Evolutionary conservation across 176 grass and related monocot genomes (phyloP), one percentile per base, ranked within the genome.

Genomic region (Avena eriantha): DNA sequence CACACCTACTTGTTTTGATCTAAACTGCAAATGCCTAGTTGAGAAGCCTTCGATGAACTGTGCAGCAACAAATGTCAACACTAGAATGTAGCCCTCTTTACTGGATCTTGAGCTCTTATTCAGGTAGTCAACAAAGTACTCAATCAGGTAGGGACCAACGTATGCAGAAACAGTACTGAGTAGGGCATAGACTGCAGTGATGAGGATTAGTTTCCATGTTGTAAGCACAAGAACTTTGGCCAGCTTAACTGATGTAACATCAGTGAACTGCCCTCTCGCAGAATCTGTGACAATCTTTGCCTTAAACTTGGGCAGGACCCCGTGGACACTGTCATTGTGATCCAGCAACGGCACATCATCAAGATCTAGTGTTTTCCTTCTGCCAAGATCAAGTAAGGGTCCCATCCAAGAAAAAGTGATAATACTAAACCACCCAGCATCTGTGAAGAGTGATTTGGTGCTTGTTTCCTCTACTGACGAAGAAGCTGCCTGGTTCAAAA

Each of bases 401-500:
- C 80, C 77, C 64, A 97, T 79, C 94, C 94, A 97, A 80, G 86
- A 94, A 91, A 97, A 97, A 1, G 92, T 92, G 41, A 97, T 85
- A 21, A 59, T 56, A 53, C 90, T 92, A 10, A 94, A 78, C 31
- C 93, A 85, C 17, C 92, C 88, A 76, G 88, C 92, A 87, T 90
- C 73, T 59, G 80, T 67, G 70, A 92, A 92, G 31, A 82, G 51
- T 76, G 94, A 88, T 55, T 18, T 76, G 33, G n/a, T 54, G 31
- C 69, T 5, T 33, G 58, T 67, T 65, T 18, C 58, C n/a, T 59
- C 79, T 7, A 59, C 43, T 45, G 36, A 57, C 49, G 69, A 21
- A 33, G 34, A 35, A 66, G 3, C 36, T 43, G 1, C 46, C 21
- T 16, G 70, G 34, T 76, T 34, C 86, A 87, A 55, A 17, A 87